A percentile compares a stretch with the other conserved stretches of the same genome.
phyloP scores from a whole-genome alignment of 805 yeast species.

The Spathaspora girioi region DNA sequence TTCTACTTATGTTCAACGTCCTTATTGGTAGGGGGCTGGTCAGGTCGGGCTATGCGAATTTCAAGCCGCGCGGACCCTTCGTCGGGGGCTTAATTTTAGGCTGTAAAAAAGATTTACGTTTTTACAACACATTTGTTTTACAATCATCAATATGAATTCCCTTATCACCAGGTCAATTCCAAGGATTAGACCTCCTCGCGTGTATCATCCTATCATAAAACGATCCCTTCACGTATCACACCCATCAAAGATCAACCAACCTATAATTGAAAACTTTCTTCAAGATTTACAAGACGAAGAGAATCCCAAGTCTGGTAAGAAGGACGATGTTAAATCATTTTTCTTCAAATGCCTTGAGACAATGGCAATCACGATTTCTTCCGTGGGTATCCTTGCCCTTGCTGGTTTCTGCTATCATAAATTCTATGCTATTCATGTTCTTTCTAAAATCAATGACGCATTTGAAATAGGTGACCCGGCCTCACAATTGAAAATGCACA shows the following conservation, averaged over 20 bases:
- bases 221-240: not conserved
- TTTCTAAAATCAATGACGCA: conserved; percentile 61
- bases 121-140: not conserved
- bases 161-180: not conserved
- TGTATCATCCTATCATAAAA: not conserved
- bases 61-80: not conserved
- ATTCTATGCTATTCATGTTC: conserved; percentile 54
- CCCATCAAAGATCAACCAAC: conserved; percentile 2
- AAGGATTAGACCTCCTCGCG: not conserved
- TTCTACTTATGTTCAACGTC: conserved; percentile 6
- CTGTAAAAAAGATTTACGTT: not conserved
- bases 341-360: conserved; percentile 56
- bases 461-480: conserved; percentile 68
- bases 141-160: not conserved
- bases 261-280: conserved; percentile 8
- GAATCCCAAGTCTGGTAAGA: conserved; percentile 8
- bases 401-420: conserved; percentile 73
- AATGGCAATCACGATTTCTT: conserved; percentile 66
- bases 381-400: conserved; percentile 61
- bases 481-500: conserved; percentile 55
- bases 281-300: conserved; percentile 9
- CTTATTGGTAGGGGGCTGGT: conserved; percentile 4
- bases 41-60: not conserved
- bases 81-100: not conserved
- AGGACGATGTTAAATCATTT: conserved; percentile 20